phyloP scores from a whole-genome alignment of 495 filamentous ascomycete species.

The Podospora anserina region DNA sequence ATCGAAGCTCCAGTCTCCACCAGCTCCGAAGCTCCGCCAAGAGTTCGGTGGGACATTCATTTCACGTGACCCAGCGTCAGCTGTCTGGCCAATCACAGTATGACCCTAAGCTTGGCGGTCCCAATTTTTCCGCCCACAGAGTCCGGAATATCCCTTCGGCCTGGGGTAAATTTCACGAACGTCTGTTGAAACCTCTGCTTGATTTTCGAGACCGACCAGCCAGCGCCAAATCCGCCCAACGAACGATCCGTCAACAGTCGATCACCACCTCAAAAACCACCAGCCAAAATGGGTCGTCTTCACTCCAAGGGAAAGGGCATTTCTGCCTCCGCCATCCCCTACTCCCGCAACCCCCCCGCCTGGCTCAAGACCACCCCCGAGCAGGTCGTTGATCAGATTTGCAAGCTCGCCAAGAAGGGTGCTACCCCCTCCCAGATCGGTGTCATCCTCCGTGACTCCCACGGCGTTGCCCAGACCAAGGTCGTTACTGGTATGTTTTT shows the following conservation, averaged over 20 bases:
- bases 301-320: constrained; percentile 99
- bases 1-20: constrained; percentile 1
- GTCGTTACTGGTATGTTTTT: constrained; percentile 80
- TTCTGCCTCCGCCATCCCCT: constrained; percentile 87
- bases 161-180: constrained; percentile 14
- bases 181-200: constrained; percentile 8
- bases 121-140: constrained; percentile 22
- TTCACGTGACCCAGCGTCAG: constrained; percentile 4
- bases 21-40: neutral
- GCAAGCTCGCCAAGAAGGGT: constrained; percentile 97
- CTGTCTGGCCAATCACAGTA: constrained; percentile 11
- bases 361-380: constrained; percentile 91
- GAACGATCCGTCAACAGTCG: constrained; percentile 31
- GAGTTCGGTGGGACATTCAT: neutral
- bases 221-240: constrained; percentile 21
- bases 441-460: constrained; percentile 94
- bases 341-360: constrained; percentile 83
- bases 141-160: neutral
- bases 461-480: constrained; percentile 96
- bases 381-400: constrained; percentile 96
- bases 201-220: constrained; percentile 24
- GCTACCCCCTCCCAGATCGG: constrained; percentile 97
- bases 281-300: constrained; percentile 87
- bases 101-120: constrained; percentile 12
- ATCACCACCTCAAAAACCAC: constrained; percentile 34